A percentile compares a stretch with the other conserved stretches of the same genome.
Evolutionary conservation across 352 stramenopile species (phyloP).

Genomic region (Phytophthora sp.): DNA sequence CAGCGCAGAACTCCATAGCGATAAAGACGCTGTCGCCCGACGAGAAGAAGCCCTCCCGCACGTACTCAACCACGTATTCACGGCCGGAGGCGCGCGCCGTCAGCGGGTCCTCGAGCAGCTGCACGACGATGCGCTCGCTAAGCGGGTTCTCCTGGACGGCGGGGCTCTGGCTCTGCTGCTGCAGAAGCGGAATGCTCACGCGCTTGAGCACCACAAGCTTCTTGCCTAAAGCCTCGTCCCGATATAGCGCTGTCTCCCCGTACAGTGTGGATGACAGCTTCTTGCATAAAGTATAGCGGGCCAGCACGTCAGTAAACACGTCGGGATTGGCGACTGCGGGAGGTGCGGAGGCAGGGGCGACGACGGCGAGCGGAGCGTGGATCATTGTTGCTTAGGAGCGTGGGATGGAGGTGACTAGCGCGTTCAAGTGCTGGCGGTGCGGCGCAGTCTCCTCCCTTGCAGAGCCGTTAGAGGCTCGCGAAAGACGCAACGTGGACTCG

Average conservation of each 20-base stretch:
- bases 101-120: constrained; percentile 41
- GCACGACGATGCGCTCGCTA: constrained; percentile 52
- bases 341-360: constrained; percentile 3
- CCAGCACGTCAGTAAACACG: constrained; percentile 21
- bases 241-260: constrained; percentile 60
- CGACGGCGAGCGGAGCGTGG: constrained; percentile 26
- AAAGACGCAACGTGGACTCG: neutral
- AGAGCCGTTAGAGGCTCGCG: constrained; percentile 15
- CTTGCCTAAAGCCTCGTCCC: constrained; percentile 34
- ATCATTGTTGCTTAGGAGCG: constrained; percentile 13
- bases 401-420: constrained; percentile 16
- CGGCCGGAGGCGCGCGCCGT: constrained; percentile 35
- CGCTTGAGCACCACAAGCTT: constrained; percentile 68
- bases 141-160: constrained; percentile 49
- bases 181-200: constrained; percentile 44
- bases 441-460: constrained; percentile 29
- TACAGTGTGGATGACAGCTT: constrained; percentile 58
- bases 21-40: constrained; percentile 50
- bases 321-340: neutral
- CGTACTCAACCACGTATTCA: constrained; percentile 49
- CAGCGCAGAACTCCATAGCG: constrained; percentile 69
- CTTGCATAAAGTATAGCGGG: constrained; percentile 44
- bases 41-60: constrained; percentile 47
- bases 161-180: constrained; percentile 34
- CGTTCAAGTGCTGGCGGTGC: constrained; percentile 14